These are phyloP conservation scores for Aureobasidium subglaciale DNA, from an alignment of 2,329 filamentous ascomycete species.

Conservation along the genomic window DNA sequence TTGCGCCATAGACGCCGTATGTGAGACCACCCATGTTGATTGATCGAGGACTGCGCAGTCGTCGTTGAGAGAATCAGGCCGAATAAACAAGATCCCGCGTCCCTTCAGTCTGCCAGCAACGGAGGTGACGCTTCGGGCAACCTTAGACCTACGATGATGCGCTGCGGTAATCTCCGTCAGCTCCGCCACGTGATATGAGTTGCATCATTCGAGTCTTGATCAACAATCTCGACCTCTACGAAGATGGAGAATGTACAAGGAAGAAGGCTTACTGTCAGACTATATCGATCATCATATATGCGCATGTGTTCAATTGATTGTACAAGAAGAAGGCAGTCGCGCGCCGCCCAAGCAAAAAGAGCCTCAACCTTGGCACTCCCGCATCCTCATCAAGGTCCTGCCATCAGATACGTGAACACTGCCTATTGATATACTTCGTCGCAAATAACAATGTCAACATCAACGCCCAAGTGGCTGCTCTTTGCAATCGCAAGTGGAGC, in stretches of 20 bases:
- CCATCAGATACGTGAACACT: neutral
- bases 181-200: neutral
- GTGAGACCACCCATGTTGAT: conserved; percentile 27
- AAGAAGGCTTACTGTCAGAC: no score
- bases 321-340: no score
- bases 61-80: neutral
- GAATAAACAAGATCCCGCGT: neutral
- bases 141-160: conserved; percentile 9
- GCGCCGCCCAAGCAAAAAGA: neutral
- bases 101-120: neutral
- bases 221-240: neutral
- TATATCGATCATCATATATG: no score
- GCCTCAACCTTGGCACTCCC: neutral
- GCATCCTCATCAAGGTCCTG: conserved; percentile 10
- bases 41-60: neutral
- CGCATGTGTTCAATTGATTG: no score
- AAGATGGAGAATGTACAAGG: no score
- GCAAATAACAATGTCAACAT: neutral
- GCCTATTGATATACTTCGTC: neutral
- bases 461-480: conserved; percentile 45
- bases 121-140: conserved; percentile 10
- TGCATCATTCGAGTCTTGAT: no score
- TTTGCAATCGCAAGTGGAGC: conserved; percentile 67
- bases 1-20: conserved; percentile 31
- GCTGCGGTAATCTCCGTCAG: conserved; percentile 1